A percentile compares a stretch with the other conserved stretches of the same genome.
Evolutionary conservation across 2,329 filamentous ascomycete genomes (phyloP).

Genomic region (Chrysosporium keratinophilum): DNA sequence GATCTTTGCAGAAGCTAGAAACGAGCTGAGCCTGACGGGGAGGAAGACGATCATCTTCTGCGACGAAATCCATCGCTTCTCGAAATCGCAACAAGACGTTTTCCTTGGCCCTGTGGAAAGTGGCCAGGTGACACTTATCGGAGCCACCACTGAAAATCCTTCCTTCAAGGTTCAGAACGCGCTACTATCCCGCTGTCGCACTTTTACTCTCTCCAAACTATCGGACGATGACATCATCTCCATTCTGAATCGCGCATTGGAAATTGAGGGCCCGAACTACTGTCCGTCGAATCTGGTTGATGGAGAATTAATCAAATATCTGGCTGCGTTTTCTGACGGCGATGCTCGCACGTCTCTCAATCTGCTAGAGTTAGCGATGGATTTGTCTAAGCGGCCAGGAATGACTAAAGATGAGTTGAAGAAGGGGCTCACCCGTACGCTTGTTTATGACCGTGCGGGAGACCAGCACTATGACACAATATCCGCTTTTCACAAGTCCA

Average conservation of each 20-base stretch:
- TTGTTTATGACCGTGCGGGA: constrained; percentile 88
- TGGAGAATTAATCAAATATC: constrained; percentile 64
- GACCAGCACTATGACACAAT: constrained; percentile 98
- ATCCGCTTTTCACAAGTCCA: constrained; percentile 90
- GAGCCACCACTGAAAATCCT: constrained; percentile 93
- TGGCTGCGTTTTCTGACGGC: constrained; percentile 79
- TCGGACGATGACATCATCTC: constrained; percentile 57
- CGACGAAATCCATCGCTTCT: constrained; percentile 91
- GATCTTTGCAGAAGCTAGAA: constrained; percentile 73
- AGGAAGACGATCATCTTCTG: constrained; percentile 94
- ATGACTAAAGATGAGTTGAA: constrained; percentile 72
- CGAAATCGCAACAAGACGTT: constrained; percentile 85
- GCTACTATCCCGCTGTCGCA: constrained; percentile 77
- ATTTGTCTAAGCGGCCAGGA: constrained; percentile 53
- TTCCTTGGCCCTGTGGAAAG: constrained; percentile 87
- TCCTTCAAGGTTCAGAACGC: constrained; percentile 87
- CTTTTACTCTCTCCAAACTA: constrained; percentile 74
- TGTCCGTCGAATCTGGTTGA: constrained; percentile 53
- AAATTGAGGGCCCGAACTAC: constrained; percentile 47
- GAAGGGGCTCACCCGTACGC: constrained; percentile 70
- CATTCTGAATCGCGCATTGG: constrained; percentile 68
- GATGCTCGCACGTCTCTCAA: constrained; percentile 90
- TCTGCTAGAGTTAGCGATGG: constrained; percentile 78
- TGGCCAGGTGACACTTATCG: constrained; percentile 82
- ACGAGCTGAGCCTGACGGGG: constrained; percentile 69